These are phyloP conservation scores for Pythium grandisporangium DNA, from an alignment of 352 stramenopile genomes.

Conservation along the genomic window DNA sequence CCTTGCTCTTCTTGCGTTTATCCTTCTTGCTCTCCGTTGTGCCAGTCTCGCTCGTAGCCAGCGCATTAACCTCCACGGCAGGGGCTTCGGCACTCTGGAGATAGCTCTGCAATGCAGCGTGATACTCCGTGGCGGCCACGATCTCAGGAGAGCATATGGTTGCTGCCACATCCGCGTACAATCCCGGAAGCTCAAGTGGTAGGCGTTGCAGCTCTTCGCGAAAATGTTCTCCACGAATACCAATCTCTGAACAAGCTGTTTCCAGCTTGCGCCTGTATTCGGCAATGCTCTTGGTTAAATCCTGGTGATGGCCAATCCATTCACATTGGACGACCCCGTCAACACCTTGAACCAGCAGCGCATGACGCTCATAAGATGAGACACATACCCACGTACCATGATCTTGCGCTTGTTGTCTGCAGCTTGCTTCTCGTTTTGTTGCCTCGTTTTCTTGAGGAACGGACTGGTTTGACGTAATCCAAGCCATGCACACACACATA, in stretches of 20 bases:
- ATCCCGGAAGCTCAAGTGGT: constrained; percentile 37
- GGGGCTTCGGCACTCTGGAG: constrained; percentile 44
- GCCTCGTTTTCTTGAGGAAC: constrained; percentile 65
- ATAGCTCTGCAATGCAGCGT: constrained; percentile 56
- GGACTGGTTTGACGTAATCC: too few species aligned
- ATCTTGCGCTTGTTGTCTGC: constrained; percentile 76
- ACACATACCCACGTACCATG: constrained; percentile 19
- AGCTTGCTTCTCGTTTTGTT: constrained; percentile 77
- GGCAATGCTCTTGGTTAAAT: constrained; percentile 56
- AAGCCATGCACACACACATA: too few species aligned
- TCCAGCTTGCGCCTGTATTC: constrained; percentile 69
- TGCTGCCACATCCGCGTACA: constrained; percentile 36
- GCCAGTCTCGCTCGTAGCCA: constrained; percentile 1
- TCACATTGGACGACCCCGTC: too few species aligned
- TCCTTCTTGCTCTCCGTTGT: constrained; percentile 27
- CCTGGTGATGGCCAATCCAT: too few species aligned
- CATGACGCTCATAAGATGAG: not conserved
- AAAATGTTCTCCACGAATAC: constrained; percentile 54
- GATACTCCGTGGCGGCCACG: constrained; percentile 37
- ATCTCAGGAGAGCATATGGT: constrained; percentile 33
- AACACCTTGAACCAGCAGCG: not conserved
- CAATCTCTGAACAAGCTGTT: constrained; percentile 39
- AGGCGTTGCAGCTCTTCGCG: constrained; percentile 53
- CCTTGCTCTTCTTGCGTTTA: constrained; percentile 28
- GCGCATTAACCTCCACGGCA: constrained; percentile 2